A percentile compares a stretch with the other conserved stretches of the same genome.
phyloP scores from a whole-genome alignment of 768 basidiomycete species.

The Naganishia randhawae region DNA sequence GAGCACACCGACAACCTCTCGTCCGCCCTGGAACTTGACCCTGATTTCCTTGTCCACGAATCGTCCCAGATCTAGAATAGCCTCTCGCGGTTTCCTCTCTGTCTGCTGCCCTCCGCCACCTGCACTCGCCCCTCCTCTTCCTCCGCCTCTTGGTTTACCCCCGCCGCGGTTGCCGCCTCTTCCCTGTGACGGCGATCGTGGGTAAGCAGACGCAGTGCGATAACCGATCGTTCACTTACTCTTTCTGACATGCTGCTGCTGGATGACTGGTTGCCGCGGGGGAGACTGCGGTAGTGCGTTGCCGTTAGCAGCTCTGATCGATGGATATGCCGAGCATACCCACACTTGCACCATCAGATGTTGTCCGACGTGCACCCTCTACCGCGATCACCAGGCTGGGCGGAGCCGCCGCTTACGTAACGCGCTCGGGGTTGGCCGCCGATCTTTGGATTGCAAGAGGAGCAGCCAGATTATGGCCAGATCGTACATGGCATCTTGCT shows the following conservation, averaged over 20 bases:
- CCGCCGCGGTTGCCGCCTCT: slow-evolving; percentile 19
- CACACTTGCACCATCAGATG: no score
- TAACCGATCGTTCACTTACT: background rate
- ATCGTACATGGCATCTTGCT: background rate
- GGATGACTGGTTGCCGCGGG: no score
- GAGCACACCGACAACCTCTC: slow-evolving; percentile 87
- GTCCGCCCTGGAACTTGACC: slow-evolving; percentile 96
- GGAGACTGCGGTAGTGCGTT: no score
- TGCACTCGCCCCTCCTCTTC: slow-evolving; percentile 57
- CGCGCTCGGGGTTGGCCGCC: background rate
- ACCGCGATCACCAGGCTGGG: background rate
- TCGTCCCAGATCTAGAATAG: slow-evolving; percentile 90
- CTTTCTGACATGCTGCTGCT: slow-evolving; percentile 9
- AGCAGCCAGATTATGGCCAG: background rate
- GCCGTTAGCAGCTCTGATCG: background rate
- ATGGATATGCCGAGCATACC: background rate
- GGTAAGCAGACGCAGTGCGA: background rate
- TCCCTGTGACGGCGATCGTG: background rate
- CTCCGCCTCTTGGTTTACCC: slow-evolving; percentile 52
- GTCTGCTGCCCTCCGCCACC: slow-evolving; percentile 53
- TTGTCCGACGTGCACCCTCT: background rate
- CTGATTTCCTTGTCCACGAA: slow-evolving; percentile 87
- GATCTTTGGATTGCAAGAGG: background rate
- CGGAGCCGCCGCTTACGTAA: background rate
- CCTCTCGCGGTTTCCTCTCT: slow-evolving; percentile 81